These are phyloP conservation scores for Cryphonectria nitschkei DNA, from an alignment of 2,329 filamentous ascomycete species.

Conservation along the genomic window DNA sequence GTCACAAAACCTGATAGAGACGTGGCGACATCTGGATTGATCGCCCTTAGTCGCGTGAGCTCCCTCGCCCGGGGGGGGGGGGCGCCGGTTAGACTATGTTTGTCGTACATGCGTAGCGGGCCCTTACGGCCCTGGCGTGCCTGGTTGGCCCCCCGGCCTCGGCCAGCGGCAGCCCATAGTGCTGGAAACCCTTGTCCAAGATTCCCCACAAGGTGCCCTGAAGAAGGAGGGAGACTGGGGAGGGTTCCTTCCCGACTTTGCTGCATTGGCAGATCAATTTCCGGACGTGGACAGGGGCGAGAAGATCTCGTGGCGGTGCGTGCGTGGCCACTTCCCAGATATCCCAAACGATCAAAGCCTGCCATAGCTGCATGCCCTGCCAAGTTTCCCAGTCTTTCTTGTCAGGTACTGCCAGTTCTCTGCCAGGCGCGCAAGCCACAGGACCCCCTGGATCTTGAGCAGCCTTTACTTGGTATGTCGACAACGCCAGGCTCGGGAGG, in stretches of 20 bases:
- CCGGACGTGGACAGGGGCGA: constrained; percentile 2
- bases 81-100: not conserved
- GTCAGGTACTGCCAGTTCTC: not conserved
- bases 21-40: not conserved
- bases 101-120: not conserved
- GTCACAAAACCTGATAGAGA: not conserved
- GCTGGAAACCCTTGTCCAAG: not conserved
- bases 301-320: constrained; percentile 17
- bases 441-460: not conserved
- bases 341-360: no score
- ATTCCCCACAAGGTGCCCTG: not conserved
- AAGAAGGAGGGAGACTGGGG: not conserved
- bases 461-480: not conserved
- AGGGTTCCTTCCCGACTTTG: not conserved
- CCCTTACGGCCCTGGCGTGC: no score
- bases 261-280: constrained; percentile 17
- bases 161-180: not conserved
- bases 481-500: not conserved
- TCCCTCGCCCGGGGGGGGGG: not conserved
- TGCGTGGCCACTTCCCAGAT: not conserved
- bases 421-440: constrained; percentile 15
- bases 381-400: not conserved
- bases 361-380: not conserved
- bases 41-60: not conserved
- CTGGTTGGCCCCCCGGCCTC: no score